Evolutionary conservation across 495 filamentous ascomycete genomes (phyloP).

Genomic region (Parathielavia appendiculata): DNA sequence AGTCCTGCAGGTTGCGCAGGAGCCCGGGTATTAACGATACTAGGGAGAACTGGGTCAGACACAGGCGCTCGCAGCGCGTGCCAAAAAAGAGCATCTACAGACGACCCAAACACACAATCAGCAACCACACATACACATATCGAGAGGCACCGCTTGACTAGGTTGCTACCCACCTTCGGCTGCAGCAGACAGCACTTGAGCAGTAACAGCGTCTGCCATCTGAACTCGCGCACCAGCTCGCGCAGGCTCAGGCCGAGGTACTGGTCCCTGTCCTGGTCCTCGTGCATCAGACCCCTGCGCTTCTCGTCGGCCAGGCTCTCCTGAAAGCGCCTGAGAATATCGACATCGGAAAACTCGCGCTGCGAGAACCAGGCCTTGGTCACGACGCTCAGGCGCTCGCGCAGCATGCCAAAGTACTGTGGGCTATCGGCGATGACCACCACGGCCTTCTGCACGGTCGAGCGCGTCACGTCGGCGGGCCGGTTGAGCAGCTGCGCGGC

Average conservation of each 20-base stretch:
- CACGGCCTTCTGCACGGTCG: conserved; percentile 97
- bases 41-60: conserved; percentile 97
- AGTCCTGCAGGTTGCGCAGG: conserved; percentile 79
- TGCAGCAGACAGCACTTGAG: conserved; percentile 91
- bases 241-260: conserved; percentile 88
- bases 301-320: conserved; percentile 69
- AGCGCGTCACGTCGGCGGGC: conserved; percentile 84
- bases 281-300: conserved; percentile 56
- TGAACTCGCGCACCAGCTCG: conserved; percentile 89
- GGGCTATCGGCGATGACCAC: conserved; percentile 92
- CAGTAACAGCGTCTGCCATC: conserved; percentile 85
- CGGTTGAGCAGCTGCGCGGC: conserved; percentile 68
- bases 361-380: conserved; percentile 96
- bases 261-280: conserved; percentile 72
- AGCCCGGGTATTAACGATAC: conserved; percentile 91
- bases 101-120: not conserved
- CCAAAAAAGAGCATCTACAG: conserved; percentile 96
- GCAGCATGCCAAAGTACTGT: conserved; percentile 68
- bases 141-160: not conserved
- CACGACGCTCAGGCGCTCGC: conserved; percentile 80
- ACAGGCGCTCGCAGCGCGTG: conserved; percentile 84
- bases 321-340: conserved; percentile 71
- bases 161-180: conserved; percentile 68
- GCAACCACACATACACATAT: not conserved
- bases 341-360: conserved; percentile 61